Base-by-base conservation (phyloP, 805 yeast genomes). In the Cyberlindnera sargentensis region DNA sequence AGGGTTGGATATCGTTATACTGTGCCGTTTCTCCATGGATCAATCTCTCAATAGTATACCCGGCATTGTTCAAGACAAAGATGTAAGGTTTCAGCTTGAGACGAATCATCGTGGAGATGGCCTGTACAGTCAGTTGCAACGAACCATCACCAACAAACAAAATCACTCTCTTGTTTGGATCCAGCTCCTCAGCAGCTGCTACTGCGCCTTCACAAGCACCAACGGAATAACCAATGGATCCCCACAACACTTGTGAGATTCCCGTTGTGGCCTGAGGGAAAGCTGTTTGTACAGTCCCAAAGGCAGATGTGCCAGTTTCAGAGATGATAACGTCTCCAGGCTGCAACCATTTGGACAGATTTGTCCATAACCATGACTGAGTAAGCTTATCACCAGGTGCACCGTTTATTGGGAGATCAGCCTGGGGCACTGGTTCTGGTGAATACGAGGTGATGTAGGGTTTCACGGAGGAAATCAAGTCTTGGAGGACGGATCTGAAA, bases 281-380 rank as follows among this genome's bases (percentile, higher is more conserved):
- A 59, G 73, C 74, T 28, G 84, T 68, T 61, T 76, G 79, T 52
- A 77, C 71, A 50, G 81, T 75, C 67, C 88, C 88, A 57, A 81
- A 81, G 42, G 84, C 81, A 36, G 87, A 77, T 33, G 88, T 82
- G 66, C 88, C 88, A 37, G 87, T 81, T 65, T 82, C 88, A 43
- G 84, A 73, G 51, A 82, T 71, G 48, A 81, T 72, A 44, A 80
- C 69, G 67, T 82, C 88, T 56, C 83, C 84, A 56, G 74, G 76
- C 61, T 70, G 68, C 56, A 82, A 72, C 78, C 81, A 82, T 39
- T 73, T 68, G 30, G 81, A 73, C 35, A 80, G 66, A 60, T 73
- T 72, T 51, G 76, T 77, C 88, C 88, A 82, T 52, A 81, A 61
- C 78, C 80, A 80, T 58, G 77, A 80, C 65, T 80, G 86, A 43